phyloP scores from a whole-genome alignment of 2,329 filamentous ascomycete genomes.

The Tothia fuscella region DNA sequence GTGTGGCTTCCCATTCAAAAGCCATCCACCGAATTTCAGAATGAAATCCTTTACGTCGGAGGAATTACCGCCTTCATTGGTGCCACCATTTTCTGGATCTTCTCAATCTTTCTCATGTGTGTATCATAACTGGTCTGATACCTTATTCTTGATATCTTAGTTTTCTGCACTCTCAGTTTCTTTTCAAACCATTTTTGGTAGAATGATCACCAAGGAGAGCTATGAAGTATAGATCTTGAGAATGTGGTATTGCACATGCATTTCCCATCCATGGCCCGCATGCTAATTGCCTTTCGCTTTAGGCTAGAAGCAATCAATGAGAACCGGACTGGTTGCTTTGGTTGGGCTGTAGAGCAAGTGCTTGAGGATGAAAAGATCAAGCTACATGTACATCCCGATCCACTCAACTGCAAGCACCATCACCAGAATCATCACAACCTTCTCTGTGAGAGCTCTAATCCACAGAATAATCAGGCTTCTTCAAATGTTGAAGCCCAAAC shows the following conservation, averaged over 20 bases:
- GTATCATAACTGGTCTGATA: too few relatives aligned
- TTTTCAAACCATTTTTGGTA: too few relatives aligned
- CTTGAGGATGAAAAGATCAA: constrained; percentile 7
- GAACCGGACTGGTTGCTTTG: constrained; percentile 52
- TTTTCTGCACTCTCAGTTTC: too few relatives aligned
- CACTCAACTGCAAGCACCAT: constrained; percentile 23
- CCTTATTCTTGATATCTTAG: too few relatives aligned
- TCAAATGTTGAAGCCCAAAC: not conserved
- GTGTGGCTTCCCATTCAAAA: constrained; percentile 46
- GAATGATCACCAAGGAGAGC: too few relatives aligned
- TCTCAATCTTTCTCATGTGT: constrained; percentile 49
- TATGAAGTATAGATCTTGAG: too few relatives aligned
- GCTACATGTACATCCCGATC: constrained; percentile 7
- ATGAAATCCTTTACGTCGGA: constrained; percentile 42
- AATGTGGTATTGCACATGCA: too few relatives aligned
- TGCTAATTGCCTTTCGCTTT: too few relatives aligned
- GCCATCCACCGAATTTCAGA: constrained; percentile 41
- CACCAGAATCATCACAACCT: constrained; percentile 24
- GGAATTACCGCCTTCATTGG: constrained; percentile 56
- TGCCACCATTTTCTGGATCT: constrained; percentile 54
- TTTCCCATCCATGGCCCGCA: too few relatives aligned
- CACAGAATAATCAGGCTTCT: not conserved
- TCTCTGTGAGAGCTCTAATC: constrained; percentile 14
- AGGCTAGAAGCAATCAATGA: constrained; percentile 60
- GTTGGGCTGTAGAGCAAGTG: constrained; percentile 47